Evolutionary conservation across 345 rosid species (phyloP).

Genomic region (Arabidopsis arenosa): DNA sequence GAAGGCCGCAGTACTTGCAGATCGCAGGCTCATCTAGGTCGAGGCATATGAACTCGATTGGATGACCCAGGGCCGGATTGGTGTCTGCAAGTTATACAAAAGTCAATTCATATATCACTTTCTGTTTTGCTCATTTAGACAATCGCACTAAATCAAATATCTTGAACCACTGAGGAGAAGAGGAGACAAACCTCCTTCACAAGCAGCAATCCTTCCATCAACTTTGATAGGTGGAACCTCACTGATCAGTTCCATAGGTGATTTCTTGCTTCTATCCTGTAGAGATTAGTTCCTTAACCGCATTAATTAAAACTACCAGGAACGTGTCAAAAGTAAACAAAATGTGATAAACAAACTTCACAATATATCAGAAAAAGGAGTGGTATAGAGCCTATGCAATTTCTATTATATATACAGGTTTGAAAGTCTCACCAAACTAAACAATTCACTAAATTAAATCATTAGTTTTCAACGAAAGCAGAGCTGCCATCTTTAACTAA

Average conservation of each 20-base stretch:
- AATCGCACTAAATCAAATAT: neutral
- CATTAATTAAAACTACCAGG: neutral
- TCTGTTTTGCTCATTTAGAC: neutral
- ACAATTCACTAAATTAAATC: neutral
- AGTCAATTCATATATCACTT: neutral
- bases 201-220: slow-evolving; percentile 93
- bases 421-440: neutral
- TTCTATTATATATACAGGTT: neutral
- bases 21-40: slow-evolving; percentile 85
- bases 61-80: slow-evolving; percentile 92
- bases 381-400: slow-evolving; percentile 5
- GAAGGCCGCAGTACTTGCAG: slow-evolving; percentile 98
- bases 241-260: slow-evolving; percentile 97
- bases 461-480: slow-evolving; percentile 1
- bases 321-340: neutral
- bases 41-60: slow-evolving; percentile 95
- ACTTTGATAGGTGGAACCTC: slow-evolving; percentile 98
- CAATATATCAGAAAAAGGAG: neutral
- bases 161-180: neutral
- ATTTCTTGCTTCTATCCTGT: slow-evolving; percentile 88
- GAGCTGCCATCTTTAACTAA: neutral
- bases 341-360: neutral
- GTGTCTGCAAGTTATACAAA: slow-evolving; percentile 54
- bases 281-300: neutral
- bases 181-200: slow-evolving; percentile 86